Base-by-base conservation (phyloP, 306 rosid species). In the Albizia julibrissin region DNA sequence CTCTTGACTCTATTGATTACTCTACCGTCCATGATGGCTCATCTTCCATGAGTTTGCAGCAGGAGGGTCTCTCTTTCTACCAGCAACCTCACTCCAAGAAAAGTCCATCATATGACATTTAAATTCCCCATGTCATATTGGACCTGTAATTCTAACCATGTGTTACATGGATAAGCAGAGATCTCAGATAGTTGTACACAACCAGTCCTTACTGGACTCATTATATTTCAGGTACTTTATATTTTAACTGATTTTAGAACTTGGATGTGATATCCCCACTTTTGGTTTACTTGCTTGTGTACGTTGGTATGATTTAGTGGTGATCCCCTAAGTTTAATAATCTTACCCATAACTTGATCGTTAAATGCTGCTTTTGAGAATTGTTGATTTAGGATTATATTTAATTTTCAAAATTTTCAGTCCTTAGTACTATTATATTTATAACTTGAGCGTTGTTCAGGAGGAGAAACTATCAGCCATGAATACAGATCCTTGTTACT, bases 401-500 rank as follows among this genome's bases (percentile, higher is more conserved):
- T 47, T 47, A 47, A 47, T 47, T 47, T 6, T 37, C 40, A 37
- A 37, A 37, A 37, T 37, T 6, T 37, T 37, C 40, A 6, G 40
- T 37, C 40, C 1, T 37, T 37, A 33, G 34, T 33, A 33, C 3
- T 16, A 47, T 47, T 47, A 19, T 3, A 52, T 22, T 58, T 81
- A 58, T 62, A 24, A 71, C 43, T 18, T 19, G 56, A 0, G 8
- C 24, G 69, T 34, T 39, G 75, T 88, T 83, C 91, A 95, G 99
- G 98, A 95, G 91, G 97, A 93, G 83, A 95, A 95, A 87, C 86
- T 95, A 69, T 95, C 98, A 8, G 97, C 99, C 5, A 93, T 95
- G 99, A 95, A 95, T 56, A 91, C 97, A 12, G 98, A 93, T 90
- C 99, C 97, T 31, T 95, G 98, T 98, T 95, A 86, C 90, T 95